These are phyloP conservation scores for Malassezia yamatoensis DNA, from an alignment of 1,284 basidiomycete genomes.

Conservation along the genomic window DNA sequence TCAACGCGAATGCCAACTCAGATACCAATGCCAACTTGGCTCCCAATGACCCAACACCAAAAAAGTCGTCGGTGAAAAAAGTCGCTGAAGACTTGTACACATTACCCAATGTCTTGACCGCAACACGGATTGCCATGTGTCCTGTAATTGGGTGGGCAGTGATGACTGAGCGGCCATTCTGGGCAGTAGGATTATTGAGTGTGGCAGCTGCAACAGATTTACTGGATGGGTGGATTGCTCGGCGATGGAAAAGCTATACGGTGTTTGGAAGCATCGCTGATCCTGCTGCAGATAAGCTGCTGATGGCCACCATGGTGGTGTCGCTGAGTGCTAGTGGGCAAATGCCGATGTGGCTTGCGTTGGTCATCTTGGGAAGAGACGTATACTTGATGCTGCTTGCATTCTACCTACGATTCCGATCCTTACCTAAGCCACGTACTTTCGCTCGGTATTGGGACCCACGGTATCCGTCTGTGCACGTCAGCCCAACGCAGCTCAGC, in stretches of 20 bases:
- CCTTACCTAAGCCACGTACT: constrained; percentile 80
- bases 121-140: constrained; percentile 73
- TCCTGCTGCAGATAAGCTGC: constrained; percentile 88
- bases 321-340: constrained; percentile 72
- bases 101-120: constrained; percentile 78
- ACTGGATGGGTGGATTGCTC: constrained; percentile 82
- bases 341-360: constrained; percentile 72
- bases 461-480: constrained; percentile 83
- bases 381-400: constrained; percentile 75
- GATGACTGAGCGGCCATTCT: constrained; percentile 65
- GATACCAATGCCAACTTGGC: neutral
- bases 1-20: neutral
- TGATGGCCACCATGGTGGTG: constrained; percentile 88
- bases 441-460: constrained; percentile 87
- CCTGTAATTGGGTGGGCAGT: constrained; percentile 87
- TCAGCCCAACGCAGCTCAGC: constrained; percentile 62
- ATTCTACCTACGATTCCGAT: constrained; percentile 85
- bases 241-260: constrained; percentile 60
- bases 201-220: constrained; percentile 83
- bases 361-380: constrained; percentile 80
- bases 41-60: neutral
- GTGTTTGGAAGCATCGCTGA: constrained; percentile 90
- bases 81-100: constrained; percentile 51
- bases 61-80: neutral
- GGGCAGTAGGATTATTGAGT: constrained; percentile 70